phyloP scores from a whole-genome alignment of 2,329 filamentous ascomycete genomes.

The Hypoxylon sp. region DNA sequence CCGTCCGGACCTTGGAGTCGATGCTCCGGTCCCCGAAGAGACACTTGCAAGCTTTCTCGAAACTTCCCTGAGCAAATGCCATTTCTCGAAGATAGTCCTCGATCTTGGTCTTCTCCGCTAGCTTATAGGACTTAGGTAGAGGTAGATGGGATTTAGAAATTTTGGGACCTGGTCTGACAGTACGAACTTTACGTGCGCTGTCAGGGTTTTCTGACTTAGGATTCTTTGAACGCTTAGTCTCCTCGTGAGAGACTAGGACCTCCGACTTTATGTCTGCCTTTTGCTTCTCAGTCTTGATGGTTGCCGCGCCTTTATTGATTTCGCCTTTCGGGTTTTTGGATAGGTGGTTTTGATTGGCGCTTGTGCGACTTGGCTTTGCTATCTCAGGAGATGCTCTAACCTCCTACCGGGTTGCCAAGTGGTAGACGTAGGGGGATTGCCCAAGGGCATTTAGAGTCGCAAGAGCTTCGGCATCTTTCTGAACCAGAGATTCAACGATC shows the following conservation, averaged over 20 bases:
- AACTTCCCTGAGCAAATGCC: constrained; percentile 31
- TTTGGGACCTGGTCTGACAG: constrained; percentile 24
- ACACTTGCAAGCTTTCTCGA: constrained; percentile 30
- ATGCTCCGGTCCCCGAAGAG: constrained; percentile 30
- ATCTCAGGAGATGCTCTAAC: constrained; percentile 13
- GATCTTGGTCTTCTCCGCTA: constrained; percentile 28
- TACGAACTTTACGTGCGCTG: constrained; percentile 9
- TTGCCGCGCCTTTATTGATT: not conserved
- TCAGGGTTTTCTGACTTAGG: constrained; percentile 22
- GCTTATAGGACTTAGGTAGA: constrained; percentile 20
- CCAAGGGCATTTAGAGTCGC: constrained; percentile 29
- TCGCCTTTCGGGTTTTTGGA: constrained; percentile 22
- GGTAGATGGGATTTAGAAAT: constrained; percentile 23
- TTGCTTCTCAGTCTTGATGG: constrained; percentile 5
- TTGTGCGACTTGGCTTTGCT: constrained; percentile 6
- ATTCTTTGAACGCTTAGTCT: constrained; percentile 12
- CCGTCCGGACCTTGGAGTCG: constrained; percentile 29
- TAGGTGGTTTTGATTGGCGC: constrained; percentile 1
- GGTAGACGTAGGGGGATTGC: constrained; percentile 27
- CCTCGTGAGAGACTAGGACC: not conserved
- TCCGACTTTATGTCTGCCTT: constrained; percentile 3
- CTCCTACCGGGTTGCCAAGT: constrained; percentile 25
- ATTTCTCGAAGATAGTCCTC: constrained; percentile 33
- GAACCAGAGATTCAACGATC: constrained; percentile 29
- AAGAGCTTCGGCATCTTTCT: constrained; percentile 29